Percentiles rank a stretch among this genome's conserved stretches.
Evolutionary conservation across 2,329 filamentous ascomycete genomes (phyloP).

Genomic region (Thermochaetoides dissita): DNA sequence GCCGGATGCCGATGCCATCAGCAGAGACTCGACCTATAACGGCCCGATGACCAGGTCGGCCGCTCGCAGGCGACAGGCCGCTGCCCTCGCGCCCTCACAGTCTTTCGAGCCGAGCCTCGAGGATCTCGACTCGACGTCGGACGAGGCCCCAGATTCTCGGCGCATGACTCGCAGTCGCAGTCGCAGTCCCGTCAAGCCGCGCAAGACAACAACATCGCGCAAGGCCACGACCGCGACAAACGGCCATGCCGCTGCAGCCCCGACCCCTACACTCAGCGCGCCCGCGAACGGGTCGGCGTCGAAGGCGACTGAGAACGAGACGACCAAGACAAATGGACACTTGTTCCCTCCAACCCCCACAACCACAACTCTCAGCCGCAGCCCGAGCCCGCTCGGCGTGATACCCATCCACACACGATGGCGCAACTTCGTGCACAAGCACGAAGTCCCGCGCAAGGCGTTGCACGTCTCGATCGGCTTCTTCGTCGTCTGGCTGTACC

Average conservation of each 20-base stretch:
- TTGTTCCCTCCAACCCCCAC: conserved; percentile 53
- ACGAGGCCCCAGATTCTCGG: conserved; percentile 36
- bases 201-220: conserved; percentile 25
- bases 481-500: conserved; percentile 76
- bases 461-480: conserved; percentile 96
- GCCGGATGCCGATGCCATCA: conserved; percentile 29
- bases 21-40: conserved; percentile 35
- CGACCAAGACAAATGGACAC: conserved; percentile 41
- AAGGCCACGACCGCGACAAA: conserved; percentile 16
- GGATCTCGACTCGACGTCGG: conserved; percentile 29
- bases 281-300: no score
- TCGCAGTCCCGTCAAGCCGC: conserved; percentile 47
- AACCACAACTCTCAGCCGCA: conserved; percentile 56
- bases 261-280: conserved; percentile 2
- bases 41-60: conserved; percentile 67
- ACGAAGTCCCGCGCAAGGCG: conserved; percentile 88
- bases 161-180: conserved; percentile 44
- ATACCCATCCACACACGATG: conserved; percentile 93
- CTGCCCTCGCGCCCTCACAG: no score
- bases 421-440: conserved; percentile 82
- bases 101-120: conserved; percentile 28
- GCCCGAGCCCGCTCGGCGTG: conserved; percentile 79
- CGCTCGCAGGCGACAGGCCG: conserved; percentile 41
- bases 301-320: conserved; percentile 6
- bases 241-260: conserved; percentile 5